Evolutionary conservation across 106 monocot species (phyloP), one percentile per base, ranked within the genome.

Genomic region (Allium sativum): DNA sequence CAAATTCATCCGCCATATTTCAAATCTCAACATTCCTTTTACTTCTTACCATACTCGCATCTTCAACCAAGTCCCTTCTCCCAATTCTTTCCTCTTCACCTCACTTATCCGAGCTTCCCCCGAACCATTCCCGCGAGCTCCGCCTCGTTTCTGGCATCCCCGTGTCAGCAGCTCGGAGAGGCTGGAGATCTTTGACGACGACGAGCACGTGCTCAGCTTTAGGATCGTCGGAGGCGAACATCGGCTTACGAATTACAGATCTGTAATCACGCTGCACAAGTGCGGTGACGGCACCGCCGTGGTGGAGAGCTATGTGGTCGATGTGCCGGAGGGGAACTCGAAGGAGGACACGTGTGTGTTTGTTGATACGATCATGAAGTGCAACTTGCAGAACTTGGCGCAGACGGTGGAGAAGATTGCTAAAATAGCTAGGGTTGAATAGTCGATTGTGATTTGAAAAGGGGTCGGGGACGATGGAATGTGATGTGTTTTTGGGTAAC

Each of bases 181-280:
- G 9, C 78, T 86, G 14, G 85, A 86, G 75, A 73, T 86, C 63
- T 78, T 86, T 40, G 85, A 86, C 66, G 81, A 86, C 68, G 85
- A 81, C 68, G 57, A 68, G 10, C 78, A 81, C 66, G 81, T 86
- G 12, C 18, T 86, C 43, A 81, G 85, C 69, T 86, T 86, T 52
- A 57, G 81, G 17, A 69, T 86, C 40, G 78, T 86, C 18, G 85
- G 85, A 50, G 85, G 85, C 10, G 78, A 81, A 71, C 85, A 86
- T 64, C 52, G 85, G 8, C 77, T 86, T n/a, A 31, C 40, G 19
- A 86, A 86, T 62, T 86, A 86, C 72, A 62, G 72, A 5, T 86
- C 85, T 12, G 81, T 86, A 42, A 81, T 81, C 47, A 81, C 81
- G 6, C 73, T 86, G n/a, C 85, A 86, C 65, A 13, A 50, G 18